These are phyloP conservation scores for Hagleromyces aurorensis DNA, from an alignment of 805 yeast genomes.

Conservation along the genomic window DNA sequence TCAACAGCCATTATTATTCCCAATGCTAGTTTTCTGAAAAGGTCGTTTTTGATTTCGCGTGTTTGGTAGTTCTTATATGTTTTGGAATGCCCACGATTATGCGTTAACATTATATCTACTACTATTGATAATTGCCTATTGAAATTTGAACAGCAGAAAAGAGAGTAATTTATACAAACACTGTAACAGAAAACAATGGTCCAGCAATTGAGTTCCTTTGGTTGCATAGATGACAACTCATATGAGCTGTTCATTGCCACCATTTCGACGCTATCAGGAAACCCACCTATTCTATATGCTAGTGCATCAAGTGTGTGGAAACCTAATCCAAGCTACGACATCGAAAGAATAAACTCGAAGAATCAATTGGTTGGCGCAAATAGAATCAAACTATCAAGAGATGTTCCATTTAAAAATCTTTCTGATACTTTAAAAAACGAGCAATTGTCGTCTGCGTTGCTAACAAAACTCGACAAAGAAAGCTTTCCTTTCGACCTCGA, in stretches of 20 bases:
- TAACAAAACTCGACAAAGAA: slow-evolving; percentile 12
- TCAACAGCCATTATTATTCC: slow-evolving; percentile 37
- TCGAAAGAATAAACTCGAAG: slow-evolving; percentile 22
- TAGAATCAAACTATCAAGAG: slow-evolving; percentile 23
- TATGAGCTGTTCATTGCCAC: slow-evolving; percentile 25
- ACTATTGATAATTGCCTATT: too few species aligned
- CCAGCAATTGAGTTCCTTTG: slow-evolving; percentile 26
- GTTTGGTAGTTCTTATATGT: slow-evolving; percentile 1
- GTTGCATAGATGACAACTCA: slow-evolving; percentile 25
- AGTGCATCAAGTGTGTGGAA: slow-evolving; percentile 23
- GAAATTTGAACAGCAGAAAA: too few species aligned
- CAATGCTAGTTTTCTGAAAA: too few species aligned
- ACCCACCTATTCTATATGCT: slow-evolving; percentile 24
- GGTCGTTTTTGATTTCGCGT: slow-evolving; percentile 5
- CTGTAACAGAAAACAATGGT: slow-evolving; percentile 19
- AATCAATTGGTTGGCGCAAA: slow-evolving; percentile 28
- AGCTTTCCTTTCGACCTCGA: slow-evolving; percentile 11
- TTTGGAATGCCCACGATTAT: too few species aligned
- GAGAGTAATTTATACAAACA: too few species aligned
- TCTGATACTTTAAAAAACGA: slow-evolving; percentile 2
- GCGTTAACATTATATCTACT: too few species aligned
- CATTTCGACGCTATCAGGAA: slow-evolving; percentile 24
- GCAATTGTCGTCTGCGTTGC: slow-evolving; percentile 12
- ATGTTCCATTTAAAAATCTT: slow-evolving; percentile 16
- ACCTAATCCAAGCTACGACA: slow-evolving; percentile 23